Conservation (phyloP, 2,329 filamentous ascomycete species). For the Pestalotiopsis sp. region DNA sequence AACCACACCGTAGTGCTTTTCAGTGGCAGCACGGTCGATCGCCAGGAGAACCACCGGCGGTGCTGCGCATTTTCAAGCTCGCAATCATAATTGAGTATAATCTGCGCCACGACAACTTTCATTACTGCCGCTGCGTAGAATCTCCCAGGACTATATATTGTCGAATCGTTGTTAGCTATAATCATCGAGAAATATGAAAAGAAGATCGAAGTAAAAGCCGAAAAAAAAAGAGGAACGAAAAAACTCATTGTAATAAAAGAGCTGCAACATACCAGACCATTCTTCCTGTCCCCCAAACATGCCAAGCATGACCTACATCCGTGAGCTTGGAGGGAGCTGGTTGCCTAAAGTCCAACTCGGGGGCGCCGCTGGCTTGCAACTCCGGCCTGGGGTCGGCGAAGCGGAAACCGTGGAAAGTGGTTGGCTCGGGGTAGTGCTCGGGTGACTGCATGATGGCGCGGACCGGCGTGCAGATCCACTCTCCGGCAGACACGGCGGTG, state of each 20-base stretch:
- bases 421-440: background rate
- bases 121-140: slow-evolving; percentile 17
- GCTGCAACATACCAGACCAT: too few relatives aligned
- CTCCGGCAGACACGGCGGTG: background rate
- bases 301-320: background rate
- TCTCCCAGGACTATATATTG: slow-evolving; percentile 13
- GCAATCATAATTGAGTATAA: slow-evolving; percentile 17
- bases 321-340: background rate
- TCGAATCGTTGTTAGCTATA: too few relatives aligned
- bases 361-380: too few relatives aligned
- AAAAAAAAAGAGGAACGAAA: too few relatives aligned
- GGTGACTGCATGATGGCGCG: background rate
- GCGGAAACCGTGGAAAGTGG: background rate
- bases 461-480: slow-evolving; percentile 1
- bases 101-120: slow-evolving; percentile 17
- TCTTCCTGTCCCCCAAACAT: slow-evolving; percentile 1
- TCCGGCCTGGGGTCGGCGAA: background rate
- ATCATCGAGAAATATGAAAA: too few relatives aligned
- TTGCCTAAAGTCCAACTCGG: background rate
- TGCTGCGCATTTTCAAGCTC: slow-evolving; percentile 9
- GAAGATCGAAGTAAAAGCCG: too few relatives aligned
- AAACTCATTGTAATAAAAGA: too few relatives aligned
- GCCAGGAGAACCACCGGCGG: slow-evolving; percentile 12
- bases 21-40: slow-evolving; percentile 20
- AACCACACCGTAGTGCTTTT: too few relatives aligned